phyloP scores from a whole-genome alignment of 129 eudicot species.

The Flaveria linearis region DNA sequence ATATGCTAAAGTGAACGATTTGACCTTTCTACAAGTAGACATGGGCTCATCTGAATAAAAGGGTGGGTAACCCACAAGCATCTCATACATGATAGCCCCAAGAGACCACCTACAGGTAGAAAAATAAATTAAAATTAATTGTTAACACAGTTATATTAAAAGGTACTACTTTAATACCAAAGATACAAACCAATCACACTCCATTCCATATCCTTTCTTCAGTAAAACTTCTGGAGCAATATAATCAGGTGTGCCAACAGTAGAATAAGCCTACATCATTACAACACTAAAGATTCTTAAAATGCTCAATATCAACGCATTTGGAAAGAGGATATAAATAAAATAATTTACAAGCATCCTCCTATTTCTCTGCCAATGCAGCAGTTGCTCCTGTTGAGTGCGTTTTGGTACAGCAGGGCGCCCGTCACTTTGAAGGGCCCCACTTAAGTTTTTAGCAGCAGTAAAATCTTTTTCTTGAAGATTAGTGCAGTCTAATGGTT shows the following conservation, averaged over 20 bases:
- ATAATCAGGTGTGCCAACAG: constrained; percentile 99
- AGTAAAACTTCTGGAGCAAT: constrained; percentile 97
- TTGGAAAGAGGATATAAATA: constrained; percentile 5
- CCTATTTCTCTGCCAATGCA: constrained; percentile 97
- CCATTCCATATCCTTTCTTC: constrained; percentile 98
- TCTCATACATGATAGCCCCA: constrained; percentile 99
- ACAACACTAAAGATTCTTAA: constrained; percentile 11
- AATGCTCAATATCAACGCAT: background rate
- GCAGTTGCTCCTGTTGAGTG: constrained; percentile 94
- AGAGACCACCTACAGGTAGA: constrained; percentile 85
- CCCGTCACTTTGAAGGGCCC: constrained; percentile 95
- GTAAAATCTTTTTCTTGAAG: constrained; percentile 94
- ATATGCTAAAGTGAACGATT: constrained; percentile 16
- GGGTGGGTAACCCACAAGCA: constrained; percentile 99
- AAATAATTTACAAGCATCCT: constrained; percentile 87
- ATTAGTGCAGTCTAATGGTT: constrained; percentile 83
- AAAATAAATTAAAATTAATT: constrained; percentile 15
- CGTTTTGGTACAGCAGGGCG: constrained; percentile 87
- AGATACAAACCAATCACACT: constrained; percentile 92
- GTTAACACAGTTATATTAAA: constrained; percentile 5
- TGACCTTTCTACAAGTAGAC: constrained; percentile 98
- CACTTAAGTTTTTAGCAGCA: constrained; percentile 67
- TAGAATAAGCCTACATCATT: constrained; percentile 84
- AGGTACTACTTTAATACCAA: background rate
- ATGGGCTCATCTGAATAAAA: constrained; percentile 98